A percentile compares a stretch with the other conserved stretches of the same genome.
phyloP scores from a whole-genome alignment of 2,329 filamentous ascomycete genomes.

The Exophiala oligosperma region DNA sequence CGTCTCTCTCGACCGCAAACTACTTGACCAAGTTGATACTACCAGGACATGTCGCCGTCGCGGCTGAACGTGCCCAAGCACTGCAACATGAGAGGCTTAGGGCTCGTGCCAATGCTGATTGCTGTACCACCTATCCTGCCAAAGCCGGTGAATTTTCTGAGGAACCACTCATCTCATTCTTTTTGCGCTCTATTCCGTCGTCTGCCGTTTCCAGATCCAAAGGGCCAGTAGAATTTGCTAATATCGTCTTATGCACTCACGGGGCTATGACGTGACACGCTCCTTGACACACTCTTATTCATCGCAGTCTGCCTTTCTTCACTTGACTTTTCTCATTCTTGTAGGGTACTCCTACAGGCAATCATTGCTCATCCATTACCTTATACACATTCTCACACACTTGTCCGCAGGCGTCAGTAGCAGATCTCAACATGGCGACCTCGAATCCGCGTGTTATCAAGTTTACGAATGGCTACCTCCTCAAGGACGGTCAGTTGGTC shows the following conservation, averaged over 20 bases:
- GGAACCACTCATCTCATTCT: not conserved
- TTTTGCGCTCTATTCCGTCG: constrained; percentile 19
- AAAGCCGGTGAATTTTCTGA: not conserved
- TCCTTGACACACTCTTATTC: constrained; percentile 32
- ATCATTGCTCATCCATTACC: constrained; percentile 18
- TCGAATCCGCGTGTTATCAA: constrained; percentile 65
- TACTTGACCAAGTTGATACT: not conserved
- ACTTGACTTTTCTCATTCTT: constrained; percentile 20
- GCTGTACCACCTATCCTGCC: not conserved
- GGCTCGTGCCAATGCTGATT: not conserved
- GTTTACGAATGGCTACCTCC: constrained; percentile 82
- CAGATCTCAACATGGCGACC: constrained; percentile 33
- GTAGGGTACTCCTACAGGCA: constrained; percentile 23
- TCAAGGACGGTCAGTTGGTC: constrained; percentile 67
- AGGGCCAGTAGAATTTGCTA: constrained; percentile 16
- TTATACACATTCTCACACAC: constrained; percentile 29
- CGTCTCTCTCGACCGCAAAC: not conserved
- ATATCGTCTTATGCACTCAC: not conserved
- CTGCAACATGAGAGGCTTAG: constrained; percentile 22
- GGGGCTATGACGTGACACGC: constrained; percentile 23
- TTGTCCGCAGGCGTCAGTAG: constrained; percentile 30
- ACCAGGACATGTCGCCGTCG: constrained; percentile 16
- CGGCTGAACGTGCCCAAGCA: constrained; percentile 16
- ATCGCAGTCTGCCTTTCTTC: constrained; percentile 70
- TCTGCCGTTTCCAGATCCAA: constrained; percentile 8